phyloP scores from a whole-genome alignment of 225 moss, liverwort and hornwort species.

The Ulota crispa region DNA sequence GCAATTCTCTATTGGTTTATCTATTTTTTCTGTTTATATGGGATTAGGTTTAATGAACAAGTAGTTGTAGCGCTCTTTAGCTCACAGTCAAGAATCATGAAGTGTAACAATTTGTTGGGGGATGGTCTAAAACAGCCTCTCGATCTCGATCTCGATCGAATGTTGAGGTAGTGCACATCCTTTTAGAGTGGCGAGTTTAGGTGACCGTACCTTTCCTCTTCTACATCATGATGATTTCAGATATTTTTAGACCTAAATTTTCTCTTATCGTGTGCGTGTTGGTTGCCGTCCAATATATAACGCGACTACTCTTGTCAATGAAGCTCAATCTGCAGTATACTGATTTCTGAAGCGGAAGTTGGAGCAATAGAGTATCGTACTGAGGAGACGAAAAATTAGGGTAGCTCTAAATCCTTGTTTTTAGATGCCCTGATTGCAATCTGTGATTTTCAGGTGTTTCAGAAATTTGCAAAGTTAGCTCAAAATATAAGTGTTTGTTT shows the following conservation, averaged over 20 bases:
- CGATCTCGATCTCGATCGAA: not conserved
- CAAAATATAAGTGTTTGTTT: not conserved
- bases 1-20: not conserved
- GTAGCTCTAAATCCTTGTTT: not conserved
- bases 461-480: not conserved
- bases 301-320: not conserved
- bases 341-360: not conserved
- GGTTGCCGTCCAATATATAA: not conserved
- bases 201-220: not conserved
- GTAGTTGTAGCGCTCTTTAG: not conserved
- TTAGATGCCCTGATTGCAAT: not conserved
- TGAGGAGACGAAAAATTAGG: not conserved
- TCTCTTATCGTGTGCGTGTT: not conserved
- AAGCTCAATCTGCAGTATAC: not conserved
- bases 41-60: not conserved
- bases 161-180: not conserved
- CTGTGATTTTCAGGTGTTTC: not conserved
- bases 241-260: not conserved
- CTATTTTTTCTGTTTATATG: not conserved
- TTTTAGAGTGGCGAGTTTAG: not conserved
- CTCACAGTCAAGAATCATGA: not conserved
- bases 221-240: not conserved
- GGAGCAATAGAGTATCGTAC: not conserved
- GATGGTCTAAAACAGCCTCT: not conserved
- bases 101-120: not conserved